Percentiles rank a stretch among this genome's conserved stretches.
Evolutionary conservation across 2,329 filamentous ascomycete species (phyloP).

Genomic region (Tolypocladium ovalisporum): DNA sequence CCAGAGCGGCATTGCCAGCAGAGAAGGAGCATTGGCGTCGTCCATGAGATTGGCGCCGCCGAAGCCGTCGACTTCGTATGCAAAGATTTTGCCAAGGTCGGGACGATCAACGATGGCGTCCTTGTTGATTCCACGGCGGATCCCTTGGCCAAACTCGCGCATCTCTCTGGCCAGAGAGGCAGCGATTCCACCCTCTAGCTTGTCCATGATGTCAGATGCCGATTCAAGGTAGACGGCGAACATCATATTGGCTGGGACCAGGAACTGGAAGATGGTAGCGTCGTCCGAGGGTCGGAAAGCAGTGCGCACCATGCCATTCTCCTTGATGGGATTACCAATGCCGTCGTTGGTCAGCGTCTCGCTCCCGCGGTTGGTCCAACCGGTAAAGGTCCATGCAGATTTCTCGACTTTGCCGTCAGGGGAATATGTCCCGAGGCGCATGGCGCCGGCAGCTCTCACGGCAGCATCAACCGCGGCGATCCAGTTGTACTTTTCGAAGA

Average conservation of each 20-base stretch:
- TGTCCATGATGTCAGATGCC: not conserved
- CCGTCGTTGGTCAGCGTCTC: not conserved
- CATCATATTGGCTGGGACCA: not conserved
- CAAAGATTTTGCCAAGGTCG: not conserved
- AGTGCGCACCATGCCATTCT: not conserved
- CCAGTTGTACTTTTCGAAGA: not conserved
- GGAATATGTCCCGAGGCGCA: not conserved
- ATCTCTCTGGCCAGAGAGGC: not conserved
- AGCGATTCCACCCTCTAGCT: not conserved
- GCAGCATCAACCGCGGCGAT: not conserved
- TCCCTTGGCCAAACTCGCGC: not conserved
- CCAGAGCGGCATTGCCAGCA: not conserved
- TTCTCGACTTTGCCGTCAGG: not conserved
- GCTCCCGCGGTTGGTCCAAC: not conserved
- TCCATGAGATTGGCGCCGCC: not conserved
- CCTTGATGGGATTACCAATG: not conserved
- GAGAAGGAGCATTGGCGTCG: not conserved
- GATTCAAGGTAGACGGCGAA: not conserved
- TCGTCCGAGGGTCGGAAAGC: not conserved
- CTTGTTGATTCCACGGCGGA: not conserved
- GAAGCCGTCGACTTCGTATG: not conserved
- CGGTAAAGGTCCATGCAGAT: not conserved
- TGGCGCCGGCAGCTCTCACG: not conserved
- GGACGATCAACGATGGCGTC: not conserved
- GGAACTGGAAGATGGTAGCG: not conserved